Evolutionary conservation across 2,329 filamentous ascomycete species (phyloP), one percentile per base, ranked within the genome.

Genomic region (Pseudocercospora musae): DNA sequence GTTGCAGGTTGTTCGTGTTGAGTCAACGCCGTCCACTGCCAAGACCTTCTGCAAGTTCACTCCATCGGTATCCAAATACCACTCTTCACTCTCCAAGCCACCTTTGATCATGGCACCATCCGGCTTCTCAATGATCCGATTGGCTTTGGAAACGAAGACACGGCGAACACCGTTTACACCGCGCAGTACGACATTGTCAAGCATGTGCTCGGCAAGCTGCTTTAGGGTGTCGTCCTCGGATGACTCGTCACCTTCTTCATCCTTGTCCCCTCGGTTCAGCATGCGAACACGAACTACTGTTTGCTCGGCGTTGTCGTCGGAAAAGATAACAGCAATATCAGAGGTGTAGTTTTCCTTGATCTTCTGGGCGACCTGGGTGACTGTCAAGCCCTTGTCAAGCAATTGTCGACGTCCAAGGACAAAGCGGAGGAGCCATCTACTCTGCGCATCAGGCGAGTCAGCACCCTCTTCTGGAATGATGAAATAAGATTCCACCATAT

Each of bases 401-500:
- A 99, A 85, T 82, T 96, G 96, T 72, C 96, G 91, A 61, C 95
- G 90, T 74, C 96, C 94, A 55, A 99, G 86, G 20, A 93, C 90
- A 70, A 99, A 90, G 81, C 95, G 92, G 54, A 99, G 85, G 63
- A 99, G 80, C 96, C 96, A 99, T 76, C 92, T 90, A 8, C 95
- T 98, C 77, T 98, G 94, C 37, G 77, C 77, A 55, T 82, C 80
- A 25, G 74, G 71, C 8, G 81, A 75, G 62, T 86, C 83, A 49
- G 84, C 82, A 46, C 91, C 87, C 60, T 96, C 91, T 68, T 96
- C 92, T 0, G 92, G 91, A 74, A 98, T 91, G 75, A 98, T 87
- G 79, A 94, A 98, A 82, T 96, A 97, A 0, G 94, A 96, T 70
- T 97, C 92, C 6, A 99, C 91, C 86, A 98, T 96, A 72, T 98